Base-by-base conservation (phyloP, 2,329 filamentous ascomycete species). In the Fusarium foetens region DNA sequence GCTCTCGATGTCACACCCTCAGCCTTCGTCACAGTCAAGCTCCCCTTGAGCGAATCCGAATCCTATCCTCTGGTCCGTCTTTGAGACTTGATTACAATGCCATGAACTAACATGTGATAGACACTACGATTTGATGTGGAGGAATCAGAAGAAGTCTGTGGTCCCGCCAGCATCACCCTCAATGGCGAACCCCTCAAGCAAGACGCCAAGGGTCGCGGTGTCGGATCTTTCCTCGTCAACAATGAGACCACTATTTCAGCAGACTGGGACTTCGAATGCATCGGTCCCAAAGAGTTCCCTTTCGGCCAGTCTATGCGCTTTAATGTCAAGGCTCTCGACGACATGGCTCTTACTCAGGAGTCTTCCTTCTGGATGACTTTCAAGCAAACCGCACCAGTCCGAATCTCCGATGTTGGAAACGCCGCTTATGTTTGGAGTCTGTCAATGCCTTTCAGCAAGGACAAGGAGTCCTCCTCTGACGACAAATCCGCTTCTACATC, bases 211-310 rank as follows among this genome's bases (percentile, higher is more conserved):
- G 82, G 82, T n/a, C 64, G 74, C 46, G 85, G 86, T 53, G 81
- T 80, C 35, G 85, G 85, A 25, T 74, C 80, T 25, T 77, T 88
- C 60, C 77, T 78, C 19, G 79, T 83, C 45, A 78, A 82, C 35
- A 73, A 81, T 33, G 82, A 81, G 61, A 79, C 77, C 60, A 72
- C 80, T 54, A 78, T 87, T 58, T 76, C 80, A 27, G 85, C 84
- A 63, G 79, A 81, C 54, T 89, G 87, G 87, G 76, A 79, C 21
- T 84, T 87, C 63, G 80, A 82, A 64, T 89, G 87, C 68, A 53
- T 78, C 42, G 80, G 81, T 19, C 78, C 81, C 55, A 81, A 81
- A 60, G 79, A 81, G 29, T 76, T 80, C 42, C 79, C 81, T 17
- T 77, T 83, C 53, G 83, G 83, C 53, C 85, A 87, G 73, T 73